Evolutionary conservation across 75 land plant genomes (phyloP).

Genomic region (Cunninghamia lanceolata): DNA sequence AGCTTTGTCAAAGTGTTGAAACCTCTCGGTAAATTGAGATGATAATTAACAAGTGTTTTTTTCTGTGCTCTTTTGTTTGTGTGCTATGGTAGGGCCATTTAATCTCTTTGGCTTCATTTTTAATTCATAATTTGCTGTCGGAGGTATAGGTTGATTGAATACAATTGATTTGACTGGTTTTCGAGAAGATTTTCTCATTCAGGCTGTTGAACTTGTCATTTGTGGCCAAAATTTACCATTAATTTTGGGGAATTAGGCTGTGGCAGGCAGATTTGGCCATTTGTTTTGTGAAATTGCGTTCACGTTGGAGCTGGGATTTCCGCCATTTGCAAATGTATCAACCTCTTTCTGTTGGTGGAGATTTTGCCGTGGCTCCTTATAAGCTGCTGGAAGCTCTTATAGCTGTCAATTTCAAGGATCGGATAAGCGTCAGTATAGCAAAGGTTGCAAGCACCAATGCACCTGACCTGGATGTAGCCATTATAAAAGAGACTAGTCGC

Average conservation of each 20-base stretch:
- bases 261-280: background rate
- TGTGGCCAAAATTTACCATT: background rate
- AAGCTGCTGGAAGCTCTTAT: conserved; percentile 70
- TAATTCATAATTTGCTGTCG: background rate
- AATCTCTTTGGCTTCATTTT: background rate
- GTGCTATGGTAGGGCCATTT: background rate
- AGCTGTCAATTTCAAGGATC: conserved; percentile 84
- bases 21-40: background rate
- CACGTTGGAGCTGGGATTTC: background rate
- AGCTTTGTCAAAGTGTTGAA: background rate
- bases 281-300: background rate
- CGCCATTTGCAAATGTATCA: background rate
- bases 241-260: background rate
- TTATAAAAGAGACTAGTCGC: conserved; percentile 91
- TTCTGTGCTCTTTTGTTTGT: background rate
- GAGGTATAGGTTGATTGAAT: background rate
- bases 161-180: background rate
- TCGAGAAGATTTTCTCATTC: background rate
- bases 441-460: conserved; percentile 52
- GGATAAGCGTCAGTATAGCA: conserved; percentile 81
- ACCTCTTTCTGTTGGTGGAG: background rate
- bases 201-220: background rate
- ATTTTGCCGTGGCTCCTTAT: conserved; percentile 48
- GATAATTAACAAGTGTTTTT: background rate
- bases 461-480: conserved; percentile 73